These are phyloP conservation scores for Botrytis paeoniae DNA, from an alignment of 2,329 filamentous ascomycete species.

Conservation along the genomic window DNA sequence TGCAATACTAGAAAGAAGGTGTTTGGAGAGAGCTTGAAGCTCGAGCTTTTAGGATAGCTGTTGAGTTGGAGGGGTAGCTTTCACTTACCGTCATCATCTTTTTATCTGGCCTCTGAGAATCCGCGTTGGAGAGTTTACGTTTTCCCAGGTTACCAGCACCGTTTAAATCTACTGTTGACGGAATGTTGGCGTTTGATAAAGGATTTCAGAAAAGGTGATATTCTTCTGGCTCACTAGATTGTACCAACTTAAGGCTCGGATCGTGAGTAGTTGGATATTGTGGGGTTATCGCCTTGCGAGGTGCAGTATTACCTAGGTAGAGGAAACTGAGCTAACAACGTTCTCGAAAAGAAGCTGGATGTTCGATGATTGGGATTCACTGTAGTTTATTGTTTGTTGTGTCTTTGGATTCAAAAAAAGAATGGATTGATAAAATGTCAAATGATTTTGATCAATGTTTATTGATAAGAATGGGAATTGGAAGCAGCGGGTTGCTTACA, in stretches of 20 bases:
- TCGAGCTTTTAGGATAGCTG: slow-evolving; percentile 7
- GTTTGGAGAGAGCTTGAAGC: slow-evolving; percentile 5
- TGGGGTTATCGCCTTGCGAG: slow-evolving; percentile 7
- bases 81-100: slow-evolving; percentile 59
- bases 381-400: neutral
- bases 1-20: neutral
- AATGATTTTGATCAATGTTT: neutral
- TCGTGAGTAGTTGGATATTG: slow-evolving; percentile 13
- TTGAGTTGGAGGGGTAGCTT: slow-evolving; percentile 22
- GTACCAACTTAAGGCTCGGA: slow-evolving; percentile 9
- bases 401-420: neutral
- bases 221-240: slow-evolving; percentile 26
- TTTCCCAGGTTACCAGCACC: slow-evolving; percentile 57
- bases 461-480: slow-evolving; percentile 8
- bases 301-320: neutral
- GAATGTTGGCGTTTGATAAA: slow-evolving; percentile 36
- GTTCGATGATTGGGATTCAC: neutral
- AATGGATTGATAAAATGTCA: neutral
- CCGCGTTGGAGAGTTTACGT: slow-evolving; percentile 63
- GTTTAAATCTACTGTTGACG: slow-evolving; percentile 30
- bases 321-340: neutral
- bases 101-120: slow-evolving; percentile 55
- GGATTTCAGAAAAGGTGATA: slow-evolving; percentile 23
- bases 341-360: neutral
- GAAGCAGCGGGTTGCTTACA: slow-evolving; percentile 16